These are phyloP conservation scores for Prosopis cineraria DNA, from an alignment of 306 rosid genomes.

Conservation along the genomic window DNA sequence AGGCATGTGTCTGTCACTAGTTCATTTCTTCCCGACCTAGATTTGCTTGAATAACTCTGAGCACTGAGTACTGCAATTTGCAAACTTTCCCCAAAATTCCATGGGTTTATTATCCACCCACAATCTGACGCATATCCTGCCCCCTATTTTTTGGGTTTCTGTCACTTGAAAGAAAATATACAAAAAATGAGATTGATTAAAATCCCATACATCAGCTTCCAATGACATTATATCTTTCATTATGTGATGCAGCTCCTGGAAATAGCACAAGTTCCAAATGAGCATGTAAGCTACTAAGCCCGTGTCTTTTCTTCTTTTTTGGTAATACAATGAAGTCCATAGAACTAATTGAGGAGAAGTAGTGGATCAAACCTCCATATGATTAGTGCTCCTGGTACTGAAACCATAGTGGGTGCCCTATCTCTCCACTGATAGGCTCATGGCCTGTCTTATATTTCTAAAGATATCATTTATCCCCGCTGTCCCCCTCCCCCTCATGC, in stretches of 20 bases:
- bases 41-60: conserved; percentile 15
- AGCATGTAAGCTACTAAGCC: conserved; percentile 67
- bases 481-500: background rate
- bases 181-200: background rate
- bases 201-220: background rate
- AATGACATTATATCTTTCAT: conserved; percentile 34
- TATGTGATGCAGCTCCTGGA: conserved; percentile 82
- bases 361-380: background rate
- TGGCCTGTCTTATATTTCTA: background rate
- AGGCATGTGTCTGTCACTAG: conserved; percentile 49
- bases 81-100: background rate
- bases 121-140: background rate
- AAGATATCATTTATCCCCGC: background rate
- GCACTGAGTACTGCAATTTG: background rate
- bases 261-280: conserved; percentile 96
- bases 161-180: conserved; percentile 11
- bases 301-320: conserved; percentile 20
- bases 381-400: background rate
- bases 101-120: background rate
- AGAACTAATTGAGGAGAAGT: background rate
- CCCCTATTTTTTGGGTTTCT: conserved; percentile 12
- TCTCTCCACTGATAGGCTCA: too few species aligned
- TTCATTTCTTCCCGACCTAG: conserved; percentile 4
- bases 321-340: background rate
- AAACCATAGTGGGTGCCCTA: background rate